Base-by-base conservation (phyloP, 1,284 basidiomycete species). In the Rhizoctonia solani region DNA sequence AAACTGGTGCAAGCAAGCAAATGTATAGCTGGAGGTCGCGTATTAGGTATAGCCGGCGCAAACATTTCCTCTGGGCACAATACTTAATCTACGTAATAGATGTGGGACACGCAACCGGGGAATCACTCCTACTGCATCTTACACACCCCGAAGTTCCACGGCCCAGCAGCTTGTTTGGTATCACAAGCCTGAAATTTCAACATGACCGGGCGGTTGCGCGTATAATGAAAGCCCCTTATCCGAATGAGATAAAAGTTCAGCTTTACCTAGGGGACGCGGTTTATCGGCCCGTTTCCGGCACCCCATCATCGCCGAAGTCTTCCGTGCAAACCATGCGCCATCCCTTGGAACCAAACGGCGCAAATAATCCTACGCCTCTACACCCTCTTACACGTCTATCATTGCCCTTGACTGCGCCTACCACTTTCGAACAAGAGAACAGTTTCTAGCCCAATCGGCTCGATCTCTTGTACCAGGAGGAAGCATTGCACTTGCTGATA, bases 91-190 rank as follows among this genome's bases (percentile, higher is more conserved):
- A 16, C 54, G 30, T 19, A 34, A 23, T 37, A 86, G 87, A 91
- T 74, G 84, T 90, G 27, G 89, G 88, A 8, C 84, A 88, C 74
- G 88, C 87, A 25, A 84, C 83, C 27, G 88, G 88, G 46, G 88
- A 89, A 75, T 89, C 87, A 0, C 78, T 90, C 8, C 74, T 89
- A 63, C 70, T 82, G 42, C 79, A 83, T 14, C 76, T 84, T 41
- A 77, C 77, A 2, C 75, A 79, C 71, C 77, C 79, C 19, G 71
- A 75, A 39, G 76, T 85, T 25, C 81, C 83, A 13, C 80, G 79
- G 8, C 86, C 84, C 5, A 74, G 77, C 0, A 72, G 76, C 61
- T 71, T 91, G 9, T 78, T 79, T 21, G 89, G 86, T 8, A 84
- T 91, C 41, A 89, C 88, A 11, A 85, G 83, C 66, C 77, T 88